Percentiles rank a stretch among this genome's conserved stretches.
Conservation (phyloP, 2,329 filamentous ascomycete species). For the Cladosporium colombiae region DNA sequence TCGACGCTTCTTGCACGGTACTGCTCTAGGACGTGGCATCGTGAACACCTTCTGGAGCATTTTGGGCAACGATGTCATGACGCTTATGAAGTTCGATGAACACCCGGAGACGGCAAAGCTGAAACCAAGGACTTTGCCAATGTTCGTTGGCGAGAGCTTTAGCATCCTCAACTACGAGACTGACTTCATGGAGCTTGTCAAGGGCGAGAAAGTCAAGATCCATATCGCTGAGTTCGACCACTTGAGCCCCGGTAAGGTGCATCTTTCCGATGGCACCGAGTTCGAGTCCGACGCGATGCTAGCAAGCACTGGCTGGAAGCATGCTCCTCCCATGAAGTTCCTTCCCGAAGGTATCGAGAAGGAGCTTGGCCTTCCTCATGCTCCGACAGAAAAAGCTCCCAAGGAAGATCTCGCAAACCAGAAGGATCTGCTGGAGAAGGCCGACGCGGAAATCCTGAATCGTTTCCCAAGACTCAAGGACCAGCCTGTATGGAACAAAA, state of each 20-base stretch:
- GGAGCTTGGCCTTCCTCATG: conserved; percentile 12
- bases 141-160: conserved; percentile 58
- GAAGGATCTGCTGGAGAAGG: conserved; percentile 39
- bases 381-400: conserved; percentile 33
- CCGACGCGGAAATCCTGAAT: conserved; percentile 54
- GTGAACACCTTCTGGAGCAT: conserved; percentile 59
- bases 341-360: conserved; percentile 16
- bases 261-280: conserved; percentile 49
- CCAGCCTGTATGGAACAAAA: conserved; percentile 43
- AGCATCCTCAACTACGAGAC: conserved; percentile 62
- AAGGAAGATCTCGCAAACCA: conserved; percentile 16
- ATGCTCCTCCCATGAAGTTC: conserved; percentile 53
- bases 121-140: conserved; percentile 43
- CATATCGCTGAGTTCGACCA: conserved; percentile 56
- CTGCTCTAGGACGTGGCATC: conserved; percentile 57
- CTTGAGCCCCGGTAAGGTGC: conserved; percentile 49
- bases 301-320: conserved; percentile 59
- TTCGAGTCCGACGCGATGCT: conserved; percentile 55
- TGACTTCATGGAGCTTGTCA: conserved; percentile 59
- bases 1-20: conserved; percentile 59
- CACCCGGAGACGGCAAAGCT: conserved; percentile 45
- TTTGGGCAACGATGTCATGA: conserved; percentile 55
- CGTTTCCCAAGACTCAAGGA: conserved; percentile 56
- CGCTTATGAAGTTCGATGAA: conserved; percentile 49
- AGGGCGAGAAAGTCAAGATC: conserved; percentile 54